Evolutionary conservation across 2,329 filamentous ascomycete genomes (phyloP).

Genomic region (Tolypocladium nubicola): DNA sequence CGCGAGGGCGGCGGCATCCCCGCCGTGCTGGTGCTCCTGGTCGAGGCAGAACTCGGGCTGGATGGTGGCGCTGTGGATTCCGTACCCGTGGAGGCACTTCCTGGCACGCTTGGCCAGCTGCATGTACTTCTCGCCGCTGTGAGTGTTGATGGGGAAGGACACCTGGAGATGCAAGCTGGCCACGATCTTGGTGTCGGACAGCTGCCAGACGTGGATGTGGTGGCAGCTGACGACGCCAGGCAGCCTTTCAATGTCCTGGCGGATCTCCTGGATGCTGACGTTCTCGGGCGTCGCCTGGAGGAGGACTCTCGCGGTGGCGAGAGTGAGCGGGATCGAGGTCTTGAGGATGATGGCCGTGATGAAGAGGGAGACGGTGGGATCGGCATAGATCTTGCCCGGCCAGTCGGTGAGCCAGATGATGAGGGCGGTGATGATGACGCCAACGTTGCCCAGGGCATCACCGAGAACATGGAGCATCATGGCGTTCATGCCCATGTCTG

Average conservation of each 20-base stretch:
- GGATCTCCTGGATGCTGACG: conserved; percentile 80
- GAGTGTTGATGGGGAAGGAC: conserved; percentile 75
- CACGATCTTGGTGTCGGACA: conserved; percentile 89
- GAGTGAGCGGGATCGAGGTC: conserved; percentile 68
- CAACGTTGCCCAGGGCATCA: conserved; percentile 77
- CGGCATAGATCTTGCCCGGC: conserved; percentile 74
- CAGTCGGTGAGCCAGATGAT: conserved; percentile 87
- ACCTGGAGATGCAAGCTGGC: conserved; percentile 92
- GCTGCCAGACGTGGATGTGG: conserved; percentile 95
- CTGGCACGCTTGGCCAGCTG: conserved; percentile 71
- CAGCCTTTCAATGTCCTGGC: conserved; percentile 78
- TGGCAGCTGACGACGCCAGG: conserved; percentile 85
- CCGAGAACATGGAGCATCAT: conserved; percentile 70
- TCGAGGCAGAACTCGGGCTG: conserved; percentile 77
- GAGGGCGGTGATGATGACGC: conserved; percentile 72
- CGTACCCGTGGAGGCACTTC: conserved; percentile 85
- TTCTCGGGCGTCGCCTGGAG: conserved; percentile 89
- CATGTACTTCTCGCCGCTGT: conserved; percentile 79
- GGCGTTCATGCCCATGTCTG: conserved; percentile 90
- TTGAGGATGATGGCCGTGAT: conserved; percentile 74
- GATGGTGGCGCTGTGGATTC: conserved; percentile 94
- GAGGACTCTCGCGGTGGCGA: conserved; percentile 75
- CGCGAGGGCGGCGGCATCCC: conserved; percentile 22
- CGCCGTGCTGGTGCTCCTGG: conserved; percentile 28
- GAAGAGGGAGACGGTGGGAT: conserved; percentile 84